These are phyloP conservation scores for Gentiana dahurica DNA, from an alignment of 257 asterid genomes.

Conservation along the genomic window DNA sequence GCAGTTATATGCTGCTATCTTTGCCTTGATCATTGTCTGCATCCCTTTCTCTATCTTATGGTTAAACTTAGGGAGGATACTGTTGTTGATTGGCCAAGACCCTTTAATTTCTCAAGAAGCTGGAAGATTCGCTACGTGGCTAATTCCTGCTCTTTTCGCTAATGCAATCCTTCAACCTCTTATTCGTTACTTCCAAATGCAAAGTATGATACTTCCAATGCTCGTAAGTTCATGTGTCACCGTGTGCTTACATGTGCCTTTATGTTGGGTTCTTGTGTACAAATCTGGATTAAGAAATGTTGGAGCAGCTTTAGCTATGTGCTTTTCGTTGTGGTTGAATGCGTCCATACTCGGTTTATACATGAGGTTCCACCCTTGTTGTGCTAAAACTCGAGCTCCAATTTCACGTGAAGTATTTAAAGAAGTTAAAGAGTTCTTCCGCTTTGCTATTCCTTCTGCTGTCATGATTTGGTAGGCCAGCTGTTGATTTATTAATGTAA, in stretches of 20 bases:
- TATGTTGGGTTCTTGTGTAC: constrained; percentile 36
- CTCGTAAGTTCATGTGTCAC: constrained; percentile 28
- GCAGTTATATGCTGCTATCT: constrained; percentile 58
- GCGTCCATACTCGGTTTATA: constrained; percentile 31
- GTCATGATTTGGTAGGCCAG: constrained; percentile 55
- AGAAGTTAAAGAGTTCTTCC: constrained; percentile 32
- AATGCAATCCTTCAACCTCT: constrained; percentile 49
- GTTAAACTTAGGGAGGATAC: constrained; percentile 38
- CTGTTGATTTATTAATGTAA: background rate
- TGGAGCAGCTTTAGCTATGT: constrained; percentile 48
- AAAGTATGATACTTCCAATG: constrained; percentile 46
- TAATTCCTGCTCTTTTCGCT: constrained; percentile 57
- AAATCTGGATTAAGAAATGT: constrained; percentile 21
- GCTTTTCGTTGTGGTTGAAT: constrained; percentile 43
- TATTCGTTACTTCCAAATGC: constrained; percentile 47
- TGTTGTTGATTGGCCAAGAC: constrained; percentile 60
- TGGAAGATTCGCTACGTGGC: constrained; percentile 51
- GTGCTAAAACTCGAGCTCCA: constrained; percentile 26
- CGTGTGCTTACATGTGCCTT: constrained; percentile 38
- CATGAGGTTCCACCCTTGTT: constrained; percentile 27
- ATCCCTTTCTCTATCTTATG: constrained; percentile 56
- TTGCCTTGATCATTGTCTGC: constrained; percentile 38
- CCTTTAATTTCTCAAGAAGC: constrained; percentile 69
- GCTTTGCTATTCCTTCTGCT: constrained; percentile 49
- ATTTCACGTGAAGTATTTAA: constrained; percentile 32